Evolutionary conservation across 2,329 filamentous ascomycete genomes (phyloP).

Genomic region (Plenodomus lindquistii): DNA sequence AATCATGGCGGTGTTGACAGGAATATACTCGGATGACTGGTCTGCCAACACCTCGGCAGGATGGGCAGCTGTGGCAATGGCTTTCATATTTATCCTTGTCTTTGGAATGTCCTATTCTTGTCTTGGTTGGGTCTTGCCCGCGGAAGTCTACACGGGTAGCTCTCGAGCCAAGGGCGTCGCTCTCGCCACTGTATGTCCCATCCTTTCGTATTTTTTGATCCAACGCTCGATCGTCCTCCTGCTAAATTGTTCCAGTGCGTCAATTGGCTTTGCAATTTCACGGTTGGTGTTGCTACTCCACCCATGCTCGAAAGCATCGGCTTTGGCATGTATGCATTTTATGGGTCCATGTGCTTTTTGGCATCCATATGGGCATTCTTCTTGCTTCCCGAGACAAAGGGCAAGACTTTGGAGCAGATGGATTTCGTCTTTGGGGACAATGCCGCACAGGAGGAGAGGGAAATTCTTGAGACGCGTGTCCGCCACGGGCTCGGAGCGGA

Average conservation of each 20-base stretch:
- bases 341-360: neutral
- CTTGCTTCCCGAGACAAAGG: constrained; percentile 8
- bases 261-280: constrained; percentile 9
- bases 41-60: neutral
- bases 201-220: too few species aligned
- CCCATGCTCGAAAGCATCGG: constrained; percentile 45
- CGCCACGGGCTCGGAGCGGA: too few species aligned
- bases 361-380: constrained; percentile 1
- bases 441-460: constrained; percentile 14
- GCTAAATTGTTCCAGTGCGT: too few species aligned
- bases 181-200: too few species aligned
- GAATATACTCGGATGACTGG: constrained; percentile 2
- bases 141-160: constrained; percentile 10
- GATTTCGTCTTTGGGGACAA: constrained; percentile 9
- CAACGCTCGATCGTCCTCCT: too few species aligned
- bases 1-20: constrained; percentile 41
- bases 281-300: constrained; percentile 62
- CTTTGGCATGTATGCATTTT: constrained; percentile 3
- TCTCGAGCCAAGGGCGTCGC: constrained; percentile 51
- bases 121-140: constrained; percentile 48
- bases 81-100: constrained; percentile 2
- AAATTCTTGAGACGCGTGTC: neutral
- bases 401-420: constrained; percentile 7
- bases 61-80: constrained; percentile 8
- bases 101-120: constrained; percentile 10